Evolutionary conservation across 495 filamentous ascomycete species (phyloP), one percentile per base, ranked within the genome.

Genomic region (Trichoderma parareesei): DNA sequence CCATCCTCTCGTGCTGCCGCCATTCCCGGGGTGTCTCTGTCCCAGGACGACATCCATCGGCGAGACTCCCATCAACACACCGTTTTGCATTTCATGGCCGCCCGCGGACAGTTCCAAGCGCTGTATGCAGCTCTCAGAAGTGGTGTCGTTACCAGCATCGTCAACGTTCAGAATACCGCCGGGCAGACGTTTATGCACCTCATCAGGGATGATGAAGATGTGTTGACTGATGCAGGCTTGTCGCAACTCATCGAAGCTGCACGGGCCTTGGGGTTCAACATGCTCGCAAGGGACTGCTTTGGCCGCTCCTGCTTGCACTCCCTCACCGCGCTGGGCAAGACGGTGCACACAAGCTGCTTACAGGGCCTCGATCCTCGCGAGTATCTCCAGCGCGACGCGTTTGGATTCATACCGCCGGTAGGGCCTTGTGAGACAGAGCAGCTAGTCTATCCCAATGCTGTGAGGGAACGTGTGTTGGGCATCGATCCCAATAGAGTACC

Each of bases 111-210:
- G 43, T 68, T 70, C n/a, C 70, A 72, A 8, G 53, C 57, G 3
- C 71, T 79, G 20, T 46, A 76, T 13, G 27, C 38, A n/a, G 53
- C 70, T 44, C 65, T 78, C 18, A 68, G 74, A 14, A 61, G 61
- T 2, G 68, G 71, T 62, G 7, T 1, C 4, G 63, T 64, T 11
- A 43, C 70, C 5, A 16, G 5, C 3, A 18, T 63, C 5, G 61
- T 73, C 38, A 10, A 60, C 11, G 66, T 64, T 5, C 68, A 63
- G 9, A 82, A 83, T 67, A 74, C 70, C 7, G 79, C 74, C 14
- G 73, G 73, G 9, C 79, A 83, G 66, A 81, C 77, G 1, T 83
- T 81, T 55, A 74, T 83, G 13, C 80, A 83, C 59, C 70, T 80
- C 18, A 69, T 83, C 14, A 70, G 76, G 57, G 65, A 63, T 78